phyloP scores from a whole-genome alignment of 345 rosid species.

The Salix brachista region DNA sequence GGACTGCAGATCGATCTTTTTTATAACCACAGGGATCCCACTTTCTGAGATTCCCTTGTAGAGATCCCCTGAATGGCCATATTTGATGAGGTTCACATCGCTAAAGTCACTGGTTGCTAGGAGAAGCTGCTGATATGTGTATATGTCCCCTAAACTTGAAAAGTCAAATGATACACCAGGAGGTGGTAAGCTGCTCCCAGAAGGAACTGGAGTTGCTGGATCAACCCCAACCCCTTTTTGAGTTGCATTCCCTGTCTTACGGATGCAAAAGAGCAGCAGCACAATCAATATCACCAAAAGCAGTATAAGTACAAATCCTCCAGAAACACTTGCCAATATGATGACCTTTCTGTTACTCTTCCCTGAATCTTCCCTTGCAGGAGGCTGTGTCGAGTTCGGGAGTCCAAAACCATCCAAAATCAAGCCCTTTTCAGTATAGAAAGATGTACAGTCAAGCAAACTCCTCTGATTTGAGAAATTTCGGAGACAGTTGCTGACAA shows the following conservation, averaged over 20 bases:
- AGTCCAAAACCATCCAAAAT: slow-evolving; percentile 75
- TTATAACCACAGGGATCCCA: slow-evolving; percentile 58
- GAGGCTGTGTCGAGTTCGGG: slow-evolving; percentile 50
- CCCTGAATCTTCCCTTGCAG: slow-evolving; percentile 28
- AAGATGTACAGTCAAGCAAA: slow-evolving; percentile 47
- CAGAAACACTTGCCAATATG: slow-evolving; percentile 63
- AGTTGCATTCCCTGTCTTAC: slow-evolving; percentile 37
- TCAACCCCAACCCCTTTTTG: slow-evolving; percentile 54
- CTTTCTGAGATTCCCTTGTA: slow-evolving; percentile 67
- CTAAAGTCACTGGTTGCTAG: slow-evolving; percentile 63
- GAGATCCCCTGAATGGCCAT: slow-evolving; percentile 90
- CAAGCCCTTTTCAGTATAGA: slow-evolving; percentile 58
- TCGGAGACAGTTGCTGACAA: slow-evolving; percentile 70
- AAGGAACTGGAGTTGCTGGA: slow-evolving; percentile 61
- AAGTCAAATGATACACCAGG: slow-evolving; percentile 49
- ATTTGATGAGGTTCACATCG: slow-evolving; percentile 72
- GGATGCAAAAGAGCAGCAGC: slow-evolving; percentile 42
- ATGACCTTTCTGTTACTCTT: slow-evolving; percentile 40
- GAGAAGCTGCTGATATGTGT: slow-evolving; percentile 70
- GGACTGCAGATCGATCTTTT: slow-evolving; percentile 56
- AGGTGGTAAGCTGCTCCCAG: slow-evolving; percentile 36
- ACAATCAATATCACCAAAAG: slow-evolving; percentile 36
- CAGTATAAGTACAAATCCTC: slow-evolving; percentile 52
- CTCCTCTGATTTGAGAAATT: slow-evolving; percentile 54
- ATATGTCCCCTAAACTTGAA: slow-evolving; percentile 67